Percentiles rank a stretch among this genome's conserved stretches.
Evolutionary conservation across 306 rosid genomes (phyloP).

Genomic region (Begonia peltatifolia): DNA sequence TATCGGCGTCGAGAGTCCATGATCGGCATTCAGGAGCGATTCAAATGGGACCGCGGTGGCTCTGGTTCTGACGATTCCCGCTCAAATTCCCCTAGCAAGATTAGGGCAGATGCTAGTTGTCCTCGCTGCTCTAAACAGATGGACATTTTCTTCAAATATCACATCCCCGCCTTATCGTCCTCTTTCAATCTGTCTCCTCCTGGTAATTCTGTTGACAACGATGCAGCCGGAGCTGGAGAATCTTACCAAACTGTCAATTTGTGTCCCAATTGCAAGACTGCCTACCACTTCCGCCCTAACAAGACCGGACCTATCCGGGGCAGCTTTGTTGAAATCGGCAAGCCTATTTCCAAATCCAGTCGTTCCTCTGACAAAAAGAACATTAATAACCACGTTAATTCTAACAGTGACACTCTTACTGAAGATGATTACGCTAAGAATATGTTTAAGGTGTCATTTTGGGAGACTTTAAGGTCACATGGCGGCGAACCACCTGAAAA

Average conservation of each 20-base stretch:
- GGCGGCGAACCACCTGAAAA: conserved; percentile 63
- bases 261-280: conserved; percentile 82
- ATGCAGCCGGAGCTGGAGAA: conserved; percentile 1
- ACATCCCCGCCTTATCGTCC: conserved; percentile 26
- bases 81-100: conserved; percentile 30
- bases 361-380: conserved; percentile 23
- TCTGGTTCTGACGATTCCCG: conserved; percentile 55
- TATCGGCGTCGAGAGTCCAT: conserved; percentile 41
- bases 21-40: conserved; percentile 58
- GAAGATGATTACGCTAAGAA: conserved; percentile 19
- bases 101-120: conserved; percentile 83
- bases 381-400: conserved; percentile 15
- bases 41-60: conserved; percentile 95
- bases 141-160: conserved; percentile 55
- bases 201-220: conserved; percentile 7
- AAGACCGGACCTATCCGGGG: conserved; percentile 67
- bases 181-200: conserved; percentile 7
- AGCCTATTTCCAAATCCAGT: conserved; percentile 18
- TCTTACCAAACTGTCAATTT: conserved; percentile 54
- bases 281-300: conserved; percentile 65
- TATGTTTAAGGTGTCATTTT: conserved; percentile 37
- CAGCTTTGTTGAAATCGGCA: conserved; percentile 74
- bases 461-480: conserved; percentile 43
- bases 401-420: conserved; percentile 10
- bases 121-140: conserved; percentile 78